A percentile compares a stretch with the other conserved stretches of the same genome.
phyloP scores from a whole-genome alignment of 441 rosid species.

The Populus hybrid region DNA sequence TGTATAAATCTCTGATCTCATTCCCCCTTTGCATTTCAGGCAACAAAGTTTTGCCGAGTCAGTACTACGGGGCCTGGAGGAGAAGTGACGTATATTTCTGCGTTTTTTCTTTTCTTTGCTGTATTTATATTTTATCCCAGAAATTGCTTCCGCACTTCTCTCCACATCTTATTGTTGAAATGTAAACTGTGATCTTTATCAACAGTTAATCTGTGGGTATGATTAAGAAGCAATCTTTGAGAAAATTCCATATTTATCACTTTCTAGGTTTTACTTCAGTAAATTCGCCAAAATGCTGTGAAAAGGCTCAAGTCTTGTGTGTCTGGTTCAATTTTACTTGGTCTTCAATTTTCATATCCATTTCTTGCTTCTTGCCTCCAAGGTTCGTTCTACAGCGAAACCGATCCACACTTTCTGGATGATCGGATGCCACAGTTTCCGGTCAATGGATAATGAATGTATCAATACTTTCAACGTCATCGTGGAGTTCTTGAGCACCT shows the following conservation, averaged over 20 bases:
- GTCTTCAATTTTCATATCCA: no score
- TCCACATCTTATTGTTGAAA: background rate
- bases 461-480: no score
- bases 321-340: background rate
- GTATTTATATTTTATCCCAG: constrained; percentile 2
- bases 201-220: background rate
- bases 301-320: background rate
- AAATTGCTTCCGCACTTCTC: background rate
- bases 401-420: no score
- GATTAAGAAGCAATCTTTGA: constrained; percentile 4
- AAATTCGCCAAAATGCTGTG: background rate
- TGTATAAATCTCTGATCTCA: background rate
- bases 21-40: constrained; percentile 39
- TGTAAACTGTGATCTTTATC: background rate
- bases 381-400: background rate
- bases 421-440: no score
- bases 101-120: background rate
- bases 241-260: background rate
- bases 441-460: no score
- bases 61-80: constrained; percentile 66
- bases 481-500: no score
- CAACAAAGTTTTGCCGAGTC: constrained; percentile 88
- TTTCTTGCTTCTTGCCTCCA: background rate
- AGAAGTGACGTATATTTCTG: constrained; percentile 35
- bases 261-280: background rate